Conservation (phyloP, 2,329 filamentous ascomycete species). For the Apiospora marii region DNA sequence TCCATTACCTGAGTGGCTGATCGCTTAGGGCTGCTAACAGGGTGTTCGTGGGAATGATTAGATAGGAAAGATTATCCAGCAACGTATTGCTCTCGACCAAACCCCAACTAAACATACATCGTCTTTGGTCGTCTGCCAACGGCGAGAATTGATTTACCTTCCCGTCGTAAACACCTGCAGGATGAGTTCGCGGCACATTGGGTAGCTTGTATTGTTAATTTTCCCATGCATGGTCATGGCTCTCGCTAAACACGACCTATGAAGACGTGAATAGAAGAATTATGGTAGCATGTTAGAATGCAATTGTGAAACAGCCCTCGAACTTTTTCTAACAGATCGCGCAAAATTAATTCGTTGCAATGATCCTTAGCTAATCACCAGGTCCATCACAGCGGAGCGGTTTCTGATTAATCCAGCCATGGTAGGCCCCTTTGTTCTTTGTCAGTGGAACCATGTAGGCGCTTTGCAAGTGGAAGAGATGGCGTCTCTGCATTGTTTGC, state of each 20-base stretch:
- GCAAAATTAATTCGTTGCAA: too few species aligned
- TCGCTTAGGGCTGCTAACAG: too few species aligned
- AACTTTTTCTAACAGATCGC: too few species aligned
- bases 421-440: background rate
- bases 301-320: background rate
- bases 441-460: background rate
- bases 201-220: background rate
- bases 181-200: background rate
- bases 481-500: background rate
- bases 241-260: background rate
- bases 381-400: background rate
- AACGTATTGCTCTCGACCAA: background rate
- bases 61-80: too few species aligned
- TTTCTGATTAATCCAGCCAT: background rate
- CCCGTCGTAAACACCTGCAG: background rate
- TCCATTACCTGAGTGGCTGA: too few species aligned
- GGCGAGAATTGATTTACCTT: background rate
- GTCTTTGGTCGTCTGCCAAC: conserved; percentile 2
- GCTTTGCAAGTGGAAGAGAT: background rate
- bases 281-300: background rate
- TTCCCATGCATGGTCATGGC: background rate
- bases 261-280: background rate
- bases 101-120: background rate
- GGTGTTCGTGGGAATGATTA: too few species aligned
- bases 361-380: background rate